A percentile compares a stretch with the other conserved stretches of the same genome.
Conservation (phyloP, 768 basidiomycete species). For the Cantharellus cinnabarinus region DNA sequence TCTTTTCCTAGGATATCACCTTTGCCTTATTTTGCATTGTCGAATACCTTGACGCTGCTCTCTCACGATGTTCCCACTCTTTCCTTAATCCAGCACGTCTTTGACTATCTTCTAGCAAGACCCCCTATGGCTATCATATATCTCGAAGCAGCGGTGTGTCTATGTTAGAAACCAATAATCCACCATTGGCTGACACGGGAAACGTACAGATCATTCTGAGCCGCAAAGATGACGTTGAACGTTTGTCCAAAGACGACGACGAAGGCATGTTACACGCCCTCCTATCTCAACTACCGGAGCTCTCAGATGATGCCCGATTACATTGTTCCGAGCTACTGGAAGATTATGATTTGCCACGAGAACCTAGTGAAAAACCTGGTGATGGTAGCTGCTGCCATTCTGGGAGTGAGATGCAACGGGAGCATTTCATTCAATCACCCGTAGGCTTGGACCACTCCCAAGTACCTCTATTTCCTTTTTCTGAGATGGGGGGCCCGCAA, state of each 20-base stretch:
- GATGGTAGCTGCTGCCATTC: background rate
- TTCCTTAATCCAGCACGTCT: slow-evolving; percentile 76
- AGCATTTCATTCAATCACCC: too few species aligned
- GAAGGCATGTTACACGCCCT: slow-evolving; percentile 65
- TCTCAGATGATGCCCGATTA: slow-evolving; percentile 4
- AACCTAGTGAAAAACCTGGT: background rate
- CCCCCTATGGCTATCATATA: slow-evolving; percentile 71
- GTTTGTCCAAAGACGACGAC: slow-evolving; percentile 46
- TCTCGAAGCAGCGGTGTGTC: slow-evolving; percentile 57
- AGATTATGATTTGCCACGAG: background rate
- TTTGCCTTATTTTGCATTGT: slow-evolving; percentile 75
- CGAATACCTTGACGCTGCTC: slow-evolving; percentile 78
- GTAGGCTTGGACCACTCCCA: too few species aligned
- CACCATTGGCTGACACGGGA: background rate
- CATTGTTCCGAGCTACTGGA: background rate
- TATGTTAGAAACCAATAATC: background rate
- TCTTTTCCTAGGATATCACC: slow-evolving; percentile 35
- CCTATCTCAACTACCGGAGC: slow-evolving; percentile 16
- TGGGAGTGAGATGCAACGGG: background rate
- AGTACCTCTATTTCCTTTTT: too few species aligned
- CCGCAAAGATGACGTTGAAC: slow-evolving; percentile 44
- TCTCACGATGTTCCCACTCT: slow-evolving; percentile 82
- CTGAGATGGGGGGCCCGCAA: too few species aligned
- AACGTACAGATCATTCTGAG: slow-evolving; percentile 42
- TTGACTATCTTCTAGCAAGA: slow-evolving; percentile 70